Percentiles rank a stretch among this genome's conserved stretches.
Conservation (phyloP, 2,329 filamentous ascomycete species). For the Colletotrichum kahawae region DNA sequence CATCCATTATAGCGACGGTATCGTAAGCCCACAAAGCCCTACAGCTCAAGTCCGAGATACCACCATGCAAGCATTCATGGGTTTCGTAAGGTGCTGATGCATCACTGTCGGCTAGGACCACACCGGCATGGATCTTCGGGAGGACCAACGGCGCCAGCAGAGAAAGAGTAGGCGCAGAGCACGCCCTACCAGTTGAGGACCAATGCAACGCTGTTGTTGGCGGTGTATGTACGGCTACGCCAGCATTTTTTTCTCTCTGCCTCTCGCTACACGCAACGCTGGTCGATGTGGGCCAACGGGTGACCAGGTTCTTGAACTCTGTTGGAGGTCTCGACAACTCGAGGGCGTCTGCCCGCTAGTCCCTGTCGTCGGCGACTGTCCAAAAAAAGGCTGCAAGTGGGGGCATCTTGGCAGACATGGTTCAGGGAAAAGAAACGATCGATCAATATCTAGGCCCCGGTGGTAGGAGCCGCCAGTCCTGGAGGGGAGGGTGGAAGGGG, state of each 20-base stretch:
- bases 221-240: neutral
- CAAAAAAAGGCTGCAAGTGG: neutral
- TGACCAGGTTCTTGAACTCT: neutral
- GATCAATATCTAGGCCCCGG: neutral
- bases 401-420: neutral
- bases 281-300: neutral
- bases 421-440: neutral
- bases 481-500: neutral
- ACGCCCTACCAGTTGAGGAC: neutral
- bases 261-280: neutral
- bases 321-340: neutral
- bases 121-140: neutral
- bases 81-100: neutral
- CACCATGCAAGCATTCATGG: neutral
- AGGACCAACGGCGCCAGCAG: neutral
- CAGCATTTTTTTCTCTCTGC: neutral
- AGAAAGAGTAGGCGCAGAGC: neutral
- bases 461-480: neutral
- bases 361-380: neutral
- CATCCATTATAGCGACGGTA: neutral
- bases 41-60: neutral
- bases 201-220: neutral
- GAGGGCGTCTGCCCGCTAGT: neutral
- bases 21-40: neutral
- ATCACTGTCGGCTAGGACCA: neutral